Base-by-base conservation (phyloP, 768 basidiomycete genomes). In the Leucocoprinus leucothites region DNA sequence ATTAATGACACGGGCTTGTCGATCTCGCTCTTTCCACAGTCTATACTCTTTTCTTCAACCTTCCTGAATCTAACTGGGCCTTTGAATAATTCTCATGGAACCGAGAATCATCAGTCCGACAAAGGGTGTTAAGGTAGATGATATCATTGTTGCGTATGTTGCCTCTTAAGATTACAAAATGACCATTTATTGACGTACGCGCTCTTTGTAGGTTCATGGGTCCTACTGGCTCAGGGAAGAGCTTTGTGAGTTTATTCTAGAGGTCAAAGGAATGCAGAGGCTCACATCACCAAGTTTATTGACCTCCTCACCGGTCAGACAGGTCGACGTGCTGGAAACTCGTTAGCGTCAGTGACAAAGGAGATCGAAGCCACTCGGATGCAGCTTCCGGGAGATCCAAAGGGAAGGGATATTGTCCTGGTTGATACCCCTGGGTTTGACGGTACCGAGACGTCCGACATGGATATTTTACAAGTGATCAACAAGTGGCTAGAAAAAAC, bases 391-490 rank as follows among this genome's bases (percentile, higher is more conserved):
- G 38, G 40, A 28, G 40, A 26, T 35, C 47, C 11, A 35, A 22
- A 56, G 14, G 40, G 21, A n/a, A 26, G 22, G 9, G 48, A 41
- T 8, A 31, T 56, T 26, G 48, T 56, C 18, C 48, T 50, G 3
- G 40, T 56, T 34, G 48, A 56, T 18, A 50, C 48, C 9, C 48
- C 55, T 4, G 38, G 38, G 13, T 56, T 56, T 44, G 41, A 56
- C 28, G 36, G 45, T 31, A 18, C 38, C 8, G 18, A 2, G 7
- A 28, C 9, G 18, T 51, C 26, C 1, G 50, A 51, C 7, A 22
- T 42, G 8, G 50, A 51, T 1, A 22, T 51, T 7, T 38, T 51
- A 26, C 8, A 41, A 9, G 26, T 41, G 40, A 51, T 51, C 21
- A 51, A 40, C n/a, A 16, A 41, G 28, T 51, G 40, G 40, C 21